Conservation (phyloP, 2,329 filamentous ascomycete genomes). For the Penicillium sp. region DNA sequence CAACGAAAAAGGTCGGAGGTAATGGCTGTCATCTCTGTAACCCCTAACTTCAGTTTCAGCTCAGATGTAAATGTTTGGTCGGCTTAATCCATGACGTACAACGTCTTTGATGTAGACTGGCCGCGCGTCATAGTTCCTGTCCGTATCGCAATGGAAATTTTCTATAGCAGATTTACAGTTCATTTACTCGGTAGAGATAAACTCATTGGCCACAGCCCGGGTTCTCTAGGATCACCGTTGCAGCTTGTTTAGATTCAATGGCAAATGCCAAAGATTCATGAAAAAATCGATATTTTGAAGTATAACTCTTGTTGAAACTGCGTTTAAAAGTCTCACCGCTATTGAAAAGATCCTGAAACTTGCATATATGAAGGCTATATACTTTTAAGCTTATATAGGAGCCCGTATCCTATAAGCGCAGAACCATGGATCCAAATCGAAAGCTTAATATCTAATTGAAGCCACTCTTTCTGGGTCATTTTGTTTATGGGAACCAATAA, state of each 20-base stretch:
- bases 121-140: slow-evolving; percentile 24
- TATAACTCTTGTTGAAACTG: neutral
- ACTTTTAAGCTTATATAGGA: neutral
- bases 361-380: neutral
- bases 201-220: slow-evolving; percentile 3
- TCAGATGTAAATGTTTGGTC: slow-evolving; percentile 13
- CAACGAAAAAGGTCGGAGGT: neutral
- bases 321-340: neutral
- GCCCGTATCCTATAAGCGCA: neutral
- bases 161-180: neutral
- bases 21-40: slow-evolving; percentile 1
- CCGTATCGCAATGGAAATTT: slow-evolving; percentile 10
- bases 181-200: neutral
- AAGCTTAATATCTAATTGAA: neutral
- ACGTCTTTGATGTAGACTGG: slow-evolving; percentile 11
- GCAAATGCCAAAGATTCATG: slow-evolving; percentile 1
- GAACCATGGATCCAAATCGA: too few relatives aligned
- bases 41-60: slow-evolving; percentile 10
- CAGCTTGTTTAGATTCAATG: slow-evolving; percentile 9
- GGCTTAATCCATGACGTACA: slow-evolving; percentile 15
- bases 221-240: slow-evolving; percentile 13
- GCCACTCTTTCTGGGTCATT: neutral
- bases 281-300: neutral
- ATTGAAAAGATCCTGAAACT: neutral
- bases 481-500: neutral